A percentile compares a stretch with the other conserved stretches of the same genome.
Conservation (phyloP, 1,284 basidiomycete genomes). For the Boletus hoseneyae region DNA sequence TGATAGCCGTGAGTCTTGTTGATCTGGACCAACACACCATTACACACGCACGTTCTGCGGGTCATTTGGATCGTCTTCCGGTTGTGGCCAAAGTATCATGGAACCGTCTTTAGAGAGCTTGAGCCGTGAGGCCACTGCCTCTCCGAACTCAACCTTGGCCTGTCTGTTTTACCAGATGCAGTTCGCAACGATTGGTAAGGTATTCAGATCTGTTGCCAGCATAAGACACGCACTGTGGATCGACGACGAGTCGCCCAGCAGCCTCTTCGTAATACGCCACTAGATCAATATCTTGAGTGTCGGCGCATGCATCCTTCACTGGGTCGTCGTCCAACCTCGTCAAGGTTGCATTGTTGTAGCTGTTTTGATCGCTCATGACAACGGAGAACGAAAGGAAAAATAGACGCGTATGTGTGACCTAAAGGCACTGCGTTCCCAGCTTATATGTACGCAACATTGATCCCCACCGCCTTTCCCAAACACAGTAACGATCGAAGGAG, state of each 20-base stretch:
- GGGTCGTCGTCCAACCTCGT: too few relatives aligned
- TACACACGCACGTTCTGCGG: constrained; percentile 48
- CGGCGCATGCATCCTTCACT: too few relatives aligned
- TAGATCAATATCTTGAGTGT: constrained; percentile 35
- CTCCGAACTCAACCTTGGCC: constrained; percentile 51
- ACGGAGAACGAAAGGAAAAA: too few relatives aligned
- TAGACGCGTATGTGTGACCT: too few relatives aligned
- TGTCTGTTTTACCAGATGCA: constrained; percentile 38
- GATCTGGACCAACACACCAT: neutral
- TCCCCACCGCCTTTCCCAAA: too few relatives aligned
- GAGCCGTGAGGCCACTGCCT: constrained; percentile 41
- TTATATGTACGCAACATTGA: too few relatives aligned
- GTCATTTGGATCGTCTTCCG: constrained; percentile 49
- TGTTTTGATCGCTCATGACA: too few relatives aligned
- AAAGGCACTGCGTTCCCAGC: too few relatives aligned
- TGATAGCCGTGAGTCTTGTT: neutral
- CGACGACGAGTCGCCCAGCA: constrained; percentile 59
- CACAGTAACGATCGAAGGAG: too few relatives aligned
- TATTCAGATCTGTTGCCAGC: too few relatives aligned
- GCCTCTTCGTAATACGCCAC: constrained; percentile 50
- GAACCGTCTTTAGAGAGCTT: constrained; percentile 49
- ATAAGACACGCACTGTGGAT: constrained; percentile 47
- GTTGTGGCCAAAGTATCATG: constrained; percentile 56
- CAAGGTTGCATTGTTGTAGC: too few relatives aligned
- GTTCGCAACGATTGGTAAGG: too few relatives aligned